Percentiles rank a stretch among this genome's conserved stretches.
Conservation (phyloP, 768 basidiomycete genomes). For the Leucogyrophana mollusca region DNA sequence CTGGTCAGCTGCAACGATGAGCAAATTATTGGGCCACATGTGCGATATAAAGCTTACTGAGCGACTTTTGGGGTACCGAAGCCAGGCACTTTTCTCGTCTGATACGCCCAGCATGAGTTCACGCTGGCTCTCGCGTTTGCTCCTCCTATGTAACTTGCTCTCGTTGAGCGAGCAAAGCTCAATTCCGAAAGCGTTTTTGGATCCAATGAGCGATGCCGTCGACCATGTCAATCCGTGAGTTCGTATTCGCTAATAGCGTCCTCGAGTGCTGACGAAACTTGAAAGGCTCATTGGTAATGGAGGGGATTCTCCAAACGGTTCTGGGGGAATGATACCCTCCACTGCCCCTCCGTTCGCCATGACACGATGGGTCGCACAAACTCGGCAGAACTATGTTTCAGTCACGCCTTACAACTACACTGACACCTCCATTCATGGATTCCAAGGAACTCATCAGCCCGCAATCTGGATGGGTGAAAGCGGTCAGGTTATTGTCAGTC, state of each 20-base stretch:
- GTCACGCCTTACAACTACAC: conserved; percentile 71
- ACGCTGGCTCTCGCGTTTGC: no score
- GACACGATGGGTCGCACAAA: conserved; percentile 86
- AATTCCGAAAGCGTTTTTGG: conserved; percentile 11
- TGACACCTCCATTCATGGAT: conserved; percentile 60
- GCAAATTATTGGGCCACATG: no score
- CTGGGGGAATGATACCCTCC: conserved; percentile 78
- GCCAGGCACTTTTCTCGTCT: no score
- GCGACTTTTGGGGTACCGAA: no score
- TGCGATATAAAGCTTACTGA: no score
- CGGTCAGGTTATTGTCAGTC: conserved; percentile 58
- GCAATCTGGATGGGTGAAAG: conserved; percentile 91
- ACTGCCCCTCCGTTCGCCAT: conserved; percentile 78
- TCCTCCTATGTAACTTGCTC: no score
- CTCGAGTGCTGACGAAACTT: conserved; percentile 37
- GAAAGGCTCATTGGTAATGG: conserved; percentile 68
- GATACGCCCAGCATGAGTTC: no score
- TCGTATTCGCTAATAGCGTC: neutral
- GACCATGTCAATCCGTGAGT: conserved; percentile 47
- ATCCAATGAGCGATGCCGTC: conserved; percentile 36
- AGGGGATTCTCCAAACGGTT: conserved; percentile 65
- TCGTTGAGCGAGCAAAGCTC: no score
- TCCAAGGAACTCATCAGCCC: conserved; percentile 79
- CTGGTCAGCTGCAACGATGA: no score
- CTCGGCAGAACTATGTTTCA: conserved; percentile 73